Percentiles rank a stretch among this genome's conserved stretches.
These are phyloP conservation scores for Phaeolepiota aurea DNA, from an alignment of 768 basidiomycete genomes.

Conservation along the genomic window DNA sequence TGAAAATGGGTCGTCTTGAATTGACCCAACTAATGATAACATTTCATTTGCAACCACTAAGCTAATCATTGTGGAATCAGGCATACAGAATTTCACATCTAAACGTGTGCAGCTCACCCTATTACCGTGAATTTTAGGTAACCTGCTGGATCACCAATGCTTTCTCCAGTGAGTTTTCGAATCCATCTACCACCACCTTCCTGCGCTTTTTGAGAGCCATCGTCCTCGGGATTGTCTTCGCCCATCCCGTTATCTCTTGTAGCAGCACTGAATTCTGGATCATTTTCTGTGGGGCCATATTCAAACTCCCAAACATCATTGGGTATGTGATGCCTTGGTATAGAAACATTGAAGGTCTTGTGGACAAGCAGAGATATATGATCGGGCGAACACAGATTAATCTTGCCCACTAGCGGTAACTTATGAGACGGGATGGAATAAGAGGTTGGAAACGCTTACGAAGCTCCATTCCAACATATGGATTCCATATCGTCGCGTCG, in stretches of 20 bases:
- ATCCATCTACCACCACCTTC: conserved; percentile 71
- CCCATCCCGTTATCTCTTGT: conserved; percentile 17
- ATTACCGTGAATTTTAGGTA: conserved; percentile 80
- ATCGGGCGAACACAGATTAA: conserved; percentile 86
- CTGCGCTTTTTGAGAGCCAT: conserved; percentile 19
- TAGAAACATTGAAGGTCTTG: conserved; percentile 91
- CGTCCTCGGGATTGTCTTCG: conserved; percentile 11
- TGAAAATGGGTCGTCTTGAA: conserved; percentile 72
- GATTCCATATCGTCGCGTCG: conserved; percentile 86
- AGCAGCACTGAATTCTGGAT: conserved; percentile 55
- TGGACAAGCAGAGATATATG: conserved; percentile 87
- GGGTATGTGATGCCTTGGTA: conserved; percentile 88
- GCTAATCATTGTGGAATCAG: conserved; percentile 34
- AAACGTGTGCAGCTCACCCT: conserved; percentile 46
- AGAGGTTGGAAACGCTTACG: conserved; percentile 45
- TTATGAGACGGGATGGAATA: conserved; percentile 3
- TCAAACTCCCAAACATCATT: conserved; percentile 77
- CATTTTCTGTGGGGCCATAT: conserved; percentile 74
- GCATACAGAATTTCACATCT: not conserved
- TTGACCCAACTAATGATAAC: conserved; percentile 81
- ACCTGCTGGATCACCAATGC: conserved; percentile 61
- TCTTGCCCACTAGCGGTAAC: conserved; percentile 56
- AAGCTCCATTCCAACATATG: conserved; percentile 72
- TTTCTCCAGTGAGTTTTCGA: conserved; percentile 57
- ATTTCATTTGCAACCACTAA: conserved; percentile 89